Conservation (phyloP, 2,329 filamentous ascomycete genomes). For the Eutypella sp. region DNA sequence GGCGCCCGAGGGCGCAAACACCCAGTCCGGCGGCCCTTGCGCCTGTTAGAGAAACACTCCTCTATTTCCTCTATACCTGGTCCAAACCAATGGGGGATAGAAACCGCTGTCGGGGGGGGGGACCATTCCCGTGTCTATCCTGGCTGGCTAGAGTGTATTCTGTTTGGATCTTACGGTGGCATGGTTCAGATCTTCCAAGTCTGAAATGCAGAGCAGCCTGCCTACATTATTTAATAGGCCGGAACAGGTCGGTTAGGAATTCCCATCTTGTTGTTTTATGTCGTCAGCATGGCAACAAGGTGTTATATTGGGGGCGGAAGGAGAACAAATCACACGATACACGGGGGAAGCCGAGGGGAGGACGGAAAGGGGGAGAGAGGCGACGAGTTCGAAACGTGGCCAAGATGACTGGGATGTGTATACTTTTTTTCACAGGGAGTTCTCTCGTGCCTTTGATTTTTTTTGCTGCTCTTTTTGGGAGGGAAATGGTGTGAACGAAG, state of each 20-base stretch:
- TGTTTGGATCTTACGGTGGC: not conserved
- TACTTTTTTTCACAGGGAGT: not conserved
- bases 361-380: not conserved
- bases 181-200: not conserved
- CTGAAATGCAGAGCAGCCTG: not conserved
- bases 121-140: not conserved
- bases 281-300: not conserved
- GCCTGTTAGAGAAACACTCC: conserved; percentile 40
- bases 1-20: conserved; percentile 51
- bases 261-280: not conserved
- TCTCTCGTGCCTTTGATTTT: too few relatives aligned
- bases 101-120: too few relatives aligned
- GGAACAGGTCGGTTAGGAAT: too few relatives aligned
- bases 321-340: too few relatives aligned
- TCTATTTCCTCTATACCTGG: conserved; percentile 5
- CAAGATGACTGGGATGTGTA: not conserved
- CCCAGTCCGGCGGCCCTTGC: conserved; percentile 51
- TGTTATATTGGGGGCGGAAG: too few relatives aligned
- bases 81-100: too few relatives aligned
- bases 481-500: not conserved
- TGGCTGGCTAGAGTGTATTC: not conserved
- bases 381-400: not conserved
- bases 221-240: not conserved
- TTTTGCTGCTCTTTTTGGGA: not conserved
- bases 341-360: not conserved